Evolutionary conservation across 306 rosid species (phyloP).

Genomic region (Medicago arabica): DNA sequence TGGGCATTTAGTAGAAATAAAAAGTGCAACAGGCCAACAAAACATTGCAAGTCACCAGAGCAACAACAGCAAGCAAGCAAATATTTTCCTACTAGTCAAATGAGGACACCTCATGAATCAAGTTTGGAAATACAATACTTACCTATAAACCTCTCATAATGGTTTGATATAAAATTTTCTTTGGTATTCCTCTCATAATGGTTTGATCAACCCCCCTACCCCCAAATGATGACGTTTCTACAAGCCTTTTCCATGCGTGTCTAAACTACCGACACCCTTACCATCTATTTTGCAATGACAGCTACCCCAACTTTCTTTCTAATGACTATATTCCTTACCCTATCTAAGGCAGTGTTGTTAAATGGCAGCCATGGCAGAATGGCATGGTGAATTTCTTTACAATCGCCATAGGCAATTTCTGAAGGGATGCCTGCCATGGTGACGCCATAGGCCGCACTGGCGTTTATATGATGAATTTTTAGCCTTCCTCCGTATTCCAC

Average conservation of each 20-base stretch:
- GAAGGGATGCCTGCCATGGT: no score
- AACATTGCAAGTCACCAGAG: conserved; percentile 6
- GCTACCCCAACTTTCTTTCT: conserved; percentile 22
- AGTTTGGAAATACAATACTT: not conserved
- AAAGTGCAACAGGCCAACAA: conserved; percentile 28
- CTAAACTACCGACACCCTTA: not conserved
- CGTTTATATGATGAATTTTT: no score
- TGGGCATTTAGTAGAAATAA: not conserved
- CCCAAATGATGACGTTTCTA: not conserved
- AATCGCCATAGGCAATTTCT: no score
- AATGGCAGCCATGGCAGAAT: no score
- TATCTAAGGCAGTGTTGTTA: not conserved
- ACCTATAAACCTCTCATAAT: not conserved
- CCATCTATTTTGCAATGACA: not conserved
- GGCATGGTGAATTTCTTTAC: no score
- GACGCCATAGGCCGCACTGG: no score
- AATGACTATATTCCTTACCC: not conserved
- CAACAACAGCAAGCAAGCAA: not conserved
- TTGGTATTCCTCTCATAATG: not conserved
- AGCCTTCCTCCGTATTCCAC: no score
- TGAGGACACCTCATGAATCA: not conserved
- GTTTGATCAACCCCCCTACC: not conserved
- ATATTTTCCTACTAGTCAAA: conserved; percentile 4
- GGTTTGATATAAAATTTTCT: not conserved
- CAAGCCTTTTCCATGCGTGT: not conserved